A percentile compares a stretch with the other conserved stretches of the same genome.
phyloP scores from a whole-genome alignment of 2,329 filamentous ascomycete genomes.

The Orbilia javanica region DNA sequence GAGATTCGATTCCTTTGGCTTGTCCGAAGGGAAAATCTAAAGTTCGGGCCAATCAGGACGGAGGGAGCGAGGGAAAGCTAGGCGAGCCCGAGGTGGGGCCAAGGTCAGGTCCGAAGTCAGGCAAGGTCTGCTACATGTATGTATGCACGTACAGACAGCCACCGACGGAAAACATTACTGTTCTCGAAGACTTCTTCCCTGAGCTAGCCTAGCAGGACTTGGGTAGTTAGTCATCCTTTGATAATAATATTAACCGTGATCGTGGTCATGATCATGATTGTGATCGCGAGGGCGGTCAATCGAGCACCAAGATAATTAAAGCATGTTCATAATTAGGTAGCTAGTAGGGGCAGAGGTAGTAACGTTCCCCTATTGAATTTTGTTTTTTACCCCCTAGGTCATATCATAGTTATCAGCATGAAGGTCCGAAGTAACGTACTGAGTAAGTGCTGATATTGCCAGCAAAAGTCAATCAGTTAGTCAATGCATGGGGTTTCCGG shows the following conservation, averaged over 20 bases:
- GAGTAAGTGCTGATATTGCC: no score
- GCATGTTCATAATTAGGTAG: no score
- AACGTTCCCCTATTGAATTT: no score
- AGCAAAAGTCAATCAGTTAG: no score
- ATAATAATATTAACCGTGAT: neutral
- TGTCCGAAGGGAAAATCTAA: neutral
- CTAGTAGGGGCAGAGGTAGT: no score
- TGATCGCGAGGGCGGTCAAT: neutral
- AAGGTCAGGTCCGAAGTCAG: slow-evolving; percentile 46
- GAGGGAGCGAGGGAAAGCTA: slow-evolving; percentile 12
- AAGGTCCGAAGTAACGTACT: no score
- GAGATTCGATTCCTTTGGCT: neutral
- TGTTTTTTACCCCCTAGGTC: no score
- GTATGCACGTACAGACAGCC: slow-evolving; percentile 12
- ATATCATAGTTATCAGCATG: no score
- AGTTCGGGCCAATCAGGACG: slow-evolving; percentile 25
- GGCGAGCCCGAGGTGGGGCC: slow-evolving; percentile 57
- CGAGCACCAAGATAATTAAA: no score
- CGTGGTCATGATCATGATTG: neutral
- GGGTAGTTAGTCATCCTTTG: slow-evolving; percentile 1
- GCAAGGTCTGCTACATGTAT: neutral
- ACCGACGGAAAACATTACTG: slow-evolving; percentile 39
- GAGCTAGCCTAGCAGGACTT: no score
- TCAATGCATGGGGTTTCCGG: no score
- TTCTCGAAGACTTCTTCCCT: slow-evolving; percentile 52